Evolutionary conservation across 306 rosid species (phyloP).

Genomic region (Begonia masoniana): DNA sequence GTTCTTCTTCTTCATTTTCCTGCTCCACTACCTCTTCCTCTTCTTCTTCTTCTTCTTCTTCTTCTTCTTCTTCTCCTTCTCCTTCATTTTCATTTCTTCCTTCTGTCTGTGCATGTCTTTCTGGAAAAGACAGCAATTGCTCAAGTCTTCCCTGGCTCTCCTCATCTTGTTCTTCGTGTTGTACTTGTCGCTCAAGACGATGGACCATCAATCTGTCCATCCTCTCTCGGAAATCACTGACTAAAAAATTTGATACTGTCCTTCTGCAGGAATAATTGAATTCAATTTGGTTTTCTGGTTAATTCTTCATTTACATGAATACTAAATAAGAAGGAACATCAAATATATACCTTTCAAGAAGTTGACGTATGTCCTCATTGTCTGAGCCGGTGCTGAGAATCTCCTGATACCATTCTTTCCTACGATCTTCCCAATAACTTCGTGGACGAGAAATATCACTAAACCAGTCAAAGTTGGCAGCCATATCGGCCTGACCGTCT

Average conservation of each 20-base stretch:
- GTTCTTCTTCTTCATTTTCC: slow-evolving; percentile 5
- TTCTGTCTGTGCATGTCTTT: slow-evolving; percentile 11
- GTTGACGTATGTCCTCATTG: slow-evolving; percentile 59
- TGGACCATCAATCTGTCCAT: slow-evolving; percentile 62
- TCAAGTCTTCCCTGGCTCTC: slow-evolving; percentile 5
- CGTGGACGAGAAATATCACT: slow-evolving; percentile 68
- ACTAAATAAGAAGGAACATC: slow-evolving; percentile 3
- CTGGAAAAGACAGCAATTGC: slow-evolving; percentile 12
- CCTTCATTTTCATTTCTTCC: slow-evolving; percentile 5
- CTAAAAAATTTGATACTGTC: slow-evolving; percentile 67
- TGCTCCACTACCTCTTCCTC: slow-evolving; percentile 11
- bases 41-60: slow-evolving; percentile 16
- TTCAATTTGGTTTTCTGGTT: not conserved
- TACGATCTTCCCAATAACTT: slow-evolving; percentile 75
- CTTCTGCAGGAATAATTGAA: slow-evolving; percentile 28
- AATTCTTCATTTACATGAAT: not conserved
- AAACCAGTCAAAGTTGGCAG: slow-evolving; percentile 52
- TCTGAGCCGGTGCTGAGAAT: slow-evolving; percentile 47
- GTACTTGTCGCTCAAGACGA: slow-evolving; percentile 39
- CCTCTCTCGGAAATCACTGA: slow-evolving; percentile 50
- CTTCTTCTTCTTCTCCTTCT: slow-evolving; percentile 13
- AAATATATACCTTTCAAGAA: slow-evolving; percentile 55
- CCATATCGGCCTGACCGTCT: slow-evolving; percentile 21
- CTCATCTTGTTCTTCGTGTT: slow-evolving; percentile 16
- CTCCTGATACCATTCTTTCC: slow-evolving; percentile 77